A percentile compares a stretch with the other conserved stretches of the same genome.
These are phyloP conservation scores for Lentithecium fluviatile DNA, from an alignment of 495 filamentous ascomycete species.

Conservation along the genomic window DNA sequence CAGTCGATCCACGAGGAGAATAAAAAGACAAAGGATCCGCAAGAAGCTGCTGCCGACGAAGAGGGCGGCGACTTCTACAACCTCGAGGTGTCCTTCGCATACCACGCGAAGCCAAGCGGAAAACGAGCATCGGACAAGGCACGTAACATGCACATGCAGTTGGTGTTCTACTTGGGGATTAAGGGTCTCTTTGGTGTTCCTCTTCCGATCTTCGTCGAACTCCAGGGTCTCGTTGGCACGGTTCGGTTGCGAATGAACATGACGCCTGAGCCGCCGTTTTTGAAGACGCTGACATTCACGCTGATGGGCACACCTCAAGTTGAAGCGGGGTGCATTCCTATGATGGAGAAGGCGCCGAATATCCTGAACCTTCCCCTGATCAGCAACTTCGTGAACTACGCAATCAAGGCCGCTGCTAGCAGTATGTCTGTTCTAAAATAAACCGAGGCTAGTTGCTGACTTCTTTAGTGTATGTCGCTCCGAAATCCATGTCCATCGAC, in stretches of 20 bases:
- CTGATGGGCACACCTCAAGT: constrained; percentile 91
- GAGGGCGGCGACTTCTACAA: constrained; percentile 95
- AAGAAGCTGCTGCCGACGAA: constrained; percentile 85
- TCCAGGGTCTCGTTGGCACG: constrained; percentile 82
- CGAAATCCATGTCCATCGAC: constrained; percentile 93
- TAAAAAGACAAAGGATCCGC: constrained; percentile 74
- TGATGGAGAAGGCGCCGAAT: constrained; percentile 85
- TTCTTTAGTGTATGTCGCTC: constrained; percentile 74
- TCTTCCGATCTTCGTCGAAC: constrained; percentile 82
- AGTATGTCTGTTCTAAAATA: constrained; percentile 36
- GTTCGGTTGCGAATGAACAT: constrained; percentile 78
- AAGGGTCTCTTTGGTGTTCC: constrained; percentile 85
- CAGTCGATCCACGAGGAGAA: constrained; percentile 74
- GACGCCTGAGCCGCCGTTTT: constrained; percentile 83
- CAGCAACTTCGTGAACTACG: constrained; percentile 94
- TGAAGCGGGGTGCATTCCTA: constrained; percentile 84
- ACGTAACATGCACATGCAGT: constrained; percentile 90
- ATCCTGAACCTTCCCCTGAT: constrained; percentile 89
- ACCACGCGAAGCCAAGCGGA: constrained; percentile 77
- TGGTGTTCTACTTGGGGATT: constrained; percentile 89
- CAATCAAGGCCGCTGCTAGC: constrained; percentile 79
- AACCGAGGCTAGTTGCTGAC: background rate
- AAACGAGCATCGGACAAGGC: constrained; percentile 72
- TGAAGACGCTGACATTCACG: constrained; percentile 89
- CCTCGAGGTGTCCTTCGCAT: constrained; percentile 87